Percentiles rank a stretch among this genome's conserved stretches.
phyloP scores from a whole-genome alignment of 768 basidiomycete genomes.

The Boletus reticulatus region DNA sequence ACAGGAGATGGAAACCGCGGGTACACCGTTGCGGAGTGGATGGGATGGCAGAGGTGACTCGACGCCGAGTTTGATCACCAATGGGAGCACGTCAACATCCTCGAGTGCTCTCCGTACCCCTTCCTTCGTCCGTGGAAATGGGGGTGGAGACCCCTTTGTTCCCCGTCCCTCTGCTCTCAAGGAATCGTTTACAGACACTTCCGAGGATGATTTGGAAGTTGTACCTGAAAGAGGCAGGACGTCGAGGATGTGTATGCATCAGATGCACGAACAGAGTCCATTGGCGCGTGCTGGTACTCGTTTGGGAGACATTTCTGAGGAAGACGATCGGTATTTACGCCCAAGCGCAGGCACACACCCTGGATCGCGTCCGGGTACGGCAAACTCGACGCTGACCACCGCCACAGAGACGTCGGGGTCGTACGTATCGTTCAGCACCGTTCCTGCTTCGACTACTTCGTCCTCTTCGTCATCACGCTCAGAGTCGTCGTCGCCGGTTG shows the following conservation, averaged over 20 bases:
- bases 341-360: not conserved
- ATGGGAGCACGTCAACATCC: slow-evolving; percentile 13
- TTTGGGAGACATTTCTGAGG: slow-evolving; percentile 1
- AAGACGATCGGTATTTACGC: slow-evolving; percentile 6
- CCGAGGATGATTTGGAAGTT: slow-evolving; percentile 17
- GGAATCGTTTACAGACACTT: slow-evolving; percentile 15
- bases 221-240: not conserved
- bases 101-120: slow-evolving; percentile 16
- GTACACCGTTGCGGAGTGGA: not conserved
- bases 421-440: slow-evolving; percentile 21
- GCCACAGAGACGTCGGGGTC: slow-evolving; percentile 22
- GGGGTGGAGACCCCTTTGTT: slow-evolving; percentile 8
- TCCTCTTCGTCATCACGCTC: slow-evolving; percentile 16
- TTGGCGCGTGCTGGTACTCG: not conserved
- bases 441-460: slow-evolving; percentile 14
- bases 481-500: slow-evolving; percentile 7
- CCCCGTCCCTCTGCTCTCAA: slow-evolving; percentile 22
- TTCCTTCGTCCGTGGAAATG: not conserved
- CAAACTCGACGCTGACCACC: slow-evolving; percentile 20
- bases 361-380: slow-evolving; percentile 16
- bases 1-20: slow-evolving; percentile 6
- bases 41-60: slow-evolving; percentile 5
- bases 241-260: slow-evolving; percentile 1
- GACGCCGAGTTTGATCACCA: slow-evolving; percentile 25
- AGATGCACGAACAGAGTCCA: slow-evolving; percentile 5